These are phyloP conservation scores for Podaxis sp. DNA, from an alignment of 768 basidiomycete genomes.

Conservation along the genomic window DNA sequence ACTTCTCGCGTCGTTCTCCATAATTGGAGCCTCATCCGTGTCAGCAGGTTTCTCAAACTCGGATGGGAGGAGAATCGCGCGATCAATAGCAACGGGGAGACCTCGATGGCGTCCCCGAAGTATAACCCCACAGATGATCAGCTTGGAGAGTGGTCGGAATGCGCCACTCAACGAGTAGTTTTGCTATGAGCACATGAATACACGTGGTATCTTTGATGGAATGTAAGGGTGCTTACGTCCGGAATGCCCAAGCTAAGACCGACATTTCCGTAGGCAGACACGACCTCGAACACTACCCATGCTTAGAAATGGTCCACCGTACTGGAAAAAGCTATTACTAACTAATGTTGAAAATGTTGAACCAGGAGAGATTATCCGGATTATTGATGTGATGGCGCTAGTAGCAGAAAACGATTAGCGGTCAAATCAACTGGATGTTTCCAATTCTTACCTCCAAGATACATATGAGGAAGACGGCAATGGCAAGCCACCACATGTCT, in stretches of 20 bases:
- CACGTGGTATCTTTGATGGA: neutral
- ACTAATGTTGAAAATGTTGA: constrained; percentile 83
- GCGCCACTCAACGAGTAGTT: constrained; percentile 83
- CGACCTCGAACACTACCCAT: constrained; percentile 76
- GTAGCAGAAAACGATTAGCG: neutral
- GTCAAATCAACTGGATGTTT: neutral
- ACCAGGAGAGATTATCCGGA: constrained; percentile 58
- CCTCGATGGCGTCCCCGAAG: constrained; percentile 91
- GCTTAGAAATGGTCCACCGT: neutral
- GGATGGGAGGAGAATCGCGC: constrained; percentile 78
- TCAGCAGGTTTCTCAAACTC: constrained; percentile 45
- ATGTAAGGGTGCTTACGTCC: constrained; percentile 46
- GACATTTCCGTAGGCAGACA: constrained; percentile 86
- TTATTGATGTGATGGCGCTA: constrained; percentile 63
- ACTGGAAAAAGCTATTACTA: constrained; percentile 25
- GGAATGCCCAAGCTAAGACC: constrained; percentile 89
- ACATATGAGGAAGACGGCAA: constrained; percentile 86
- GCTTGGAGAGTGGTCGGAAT: constrained; percentile 79
- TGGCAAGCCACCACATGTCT: constrained; percentile 97
- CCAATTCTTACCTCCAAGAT: constrained; percentile 76
- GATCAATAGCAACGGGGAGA: constrained; percentile 83
- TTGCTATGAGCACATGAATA: constrained; percentile 43
- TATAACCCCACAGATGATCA: constrained; percentile 88
- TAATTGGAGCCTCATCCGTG: neutral
- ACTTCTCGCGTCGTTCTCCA: constrained; percentile 1